Base-by-base conservation (phyloP, 257 asterid species). In the Petunia axillaris region DNA sequence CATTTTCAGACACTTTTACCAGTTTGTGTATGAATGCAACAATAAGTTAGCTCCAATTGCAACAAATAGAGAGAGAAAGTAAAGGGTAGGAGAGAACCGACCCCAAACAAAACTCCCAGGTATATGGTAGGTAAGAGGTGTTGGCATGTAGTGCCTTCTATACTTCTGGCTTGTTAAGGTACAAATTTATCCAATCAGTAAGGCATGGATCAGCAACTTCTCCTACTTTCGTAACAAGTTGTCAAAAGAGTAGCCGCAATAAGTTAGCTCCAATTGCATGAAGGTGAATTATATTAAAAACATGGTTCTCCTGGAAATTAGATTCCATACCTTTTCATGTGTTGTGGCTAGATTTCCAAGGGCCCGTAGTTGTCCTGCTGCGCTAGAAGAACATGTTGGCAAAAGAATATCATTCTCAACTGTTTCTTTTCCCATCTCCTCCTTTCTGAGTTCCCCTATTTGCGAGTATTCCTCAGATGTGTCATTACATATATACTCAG, bases 91-190 rank as follows among this genome's bases (percentile, higher is more conserved):
- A 58, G 73, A 15, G 7, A 16, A 25, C 13, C 46, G 36, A 84
- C 85, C 84, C 87, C 2, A 58, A 68, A 53, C 87, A 84, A 9
- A 78, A 59, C 44, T 48, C 46, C 87, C 85, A 81, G 55, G 76
- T 3, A 38, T 80, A 75, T 9, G 77, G 80, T 25, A 40, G 1
- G 16, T 35, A 4, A 70, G 84, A 55, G 35, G 60, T 41, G 52
- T 84, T 81, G 70, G 83, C 85, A 64, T 81, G 81, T n/a, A 84
- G 58, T 11, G 83, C 85, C 40, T 73, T 65, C 40, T 84, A 85
- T 64, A 84, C 87, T 64, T 57, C 66, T 71, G 80, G 76, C 35
- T 78, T 79, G 59, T 65, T 78, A 14, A 84, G 78, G 52, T 78
- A 81, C 39, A 67, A 62, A 44, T 16, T 4, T 37, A 50, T 81